A percentile compares a stretch with the other conserved stretches of the same genome.
These are phyloP conservation scores for Aspergillus pseudonomiae DNA, from an alignment of 2,329 filamentous ascomycete species.

Conservation along the genomic window DNA sequence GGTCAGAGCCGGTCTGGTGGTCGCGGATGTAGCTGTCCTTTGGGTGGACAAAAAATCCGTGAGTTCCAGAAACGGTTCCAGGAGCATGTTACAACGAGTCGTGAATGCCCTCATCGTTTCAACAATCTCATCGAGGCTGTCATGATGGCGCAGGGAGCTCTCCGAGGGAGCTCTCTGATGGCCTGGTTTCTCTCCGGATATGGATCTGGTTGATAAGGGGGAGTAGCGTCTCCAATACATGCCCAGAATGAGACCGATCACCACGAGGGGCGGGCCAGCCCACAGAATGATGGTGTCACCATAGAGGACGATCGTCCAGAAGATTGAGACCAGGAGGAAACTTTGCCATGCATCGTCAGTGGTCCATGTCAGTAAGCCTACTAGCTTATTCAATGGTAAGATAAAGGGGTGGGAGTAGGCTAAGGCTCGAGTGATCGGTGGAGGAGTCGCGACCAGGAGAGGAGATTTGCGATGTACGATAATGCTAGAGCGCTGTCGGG, in stretches of 20 bases:
- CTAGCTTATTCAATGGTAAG: conserved; percentile 81
- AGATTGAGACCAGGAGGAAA: conserved; percentile 81
- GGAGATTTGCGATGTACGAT: conserved; percentile 97
- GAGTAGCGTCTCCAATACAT: conserved; percentile 94
- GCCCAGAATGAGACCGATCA: conserved; percentile 77
- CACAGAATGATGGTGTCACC: conserved; percentile 80
- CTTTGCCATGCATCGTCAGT: conserved; percentile 95
- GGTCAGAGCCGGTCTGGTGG: conserved; percentile 85
- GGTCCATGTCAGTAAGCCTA: conserved; percentile 89
- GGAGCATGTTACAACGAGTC: conserved; percentile 83
- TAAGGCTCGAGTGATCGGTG: conserved; percentile 88
- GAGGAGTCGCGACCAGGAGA: conserved; percentile 86
- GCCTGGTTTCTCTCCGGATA: conserved; percentile 66
- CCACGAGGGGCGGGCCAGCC: conserved; percentile 81
- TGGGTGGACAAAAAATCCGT: conserved; percentile 94
- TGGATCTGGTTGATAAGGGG: conserved; percentile 82
- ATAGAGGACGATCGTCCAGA: conserved; percentile 86
- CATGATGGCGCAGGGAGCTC: conserved; percentile 76
- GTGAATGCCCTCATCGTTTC: conserved; percentile 91
- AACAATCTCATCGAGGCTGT: conserved; percentile 95
- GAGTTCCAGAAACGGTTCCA: conserved; percentile 84
- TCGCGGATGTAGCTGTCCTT: conserved; percentile 85
- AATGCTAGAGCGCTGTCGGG: conserved; percentile 83
- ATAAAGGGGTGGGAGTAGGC: conserved; percentile 96
- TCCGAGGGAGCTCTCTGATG: conserved; percentile 58